Percentiles rank a stretch among this genome's conserved stretches.
Evolutionary conservation across 2,329 filamentous ascomycete genomes (phyloP).

Genomic region (Colletotrichum gigasporum): DNA sequence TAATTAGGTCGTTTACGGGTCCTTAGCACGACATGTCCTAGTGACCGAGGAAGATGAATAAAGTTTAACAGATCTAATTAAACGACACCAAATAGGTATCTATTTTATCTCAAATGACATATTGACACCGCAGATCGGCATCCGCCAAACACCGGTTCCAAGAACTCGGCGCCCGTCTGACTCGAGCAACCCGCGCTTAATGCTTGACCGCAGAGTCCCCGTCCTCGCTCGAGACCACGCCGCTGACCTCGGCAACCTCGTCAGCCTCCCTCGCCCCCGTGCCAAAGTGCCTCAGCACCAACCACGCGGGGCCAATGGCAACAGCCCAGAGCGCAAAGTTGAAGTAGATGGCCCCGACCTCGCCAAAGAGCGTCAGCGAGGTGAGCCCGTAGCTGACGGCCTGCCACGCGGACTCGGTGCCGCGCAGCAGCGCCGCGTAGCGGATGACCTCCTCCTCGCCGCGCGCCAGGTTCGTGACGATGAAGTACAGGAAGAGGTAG

Average conservation of each 20-base stretch:
- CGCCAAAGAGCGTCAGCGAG: constrained; percentile 68
- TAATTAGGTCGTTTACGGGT: too few species aligned
- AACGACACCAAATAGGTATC: background rate
- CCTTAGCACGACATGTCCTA: too few species aligned
- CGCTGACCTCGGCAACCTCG: background rate
- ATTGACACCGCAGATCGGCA: background rate
- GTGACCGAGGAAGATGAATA: too few species aligned
- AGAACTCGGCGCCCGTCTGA: background rate
- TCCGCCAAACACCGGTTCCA: background rate
- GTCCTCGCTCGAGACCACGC: constrained; percentile 29
- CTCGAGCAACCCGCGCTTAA: background rate
- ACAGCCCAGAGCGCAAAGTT: constrained; percentile 76
- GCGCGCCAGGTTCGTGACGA: constrained; percentile 72
- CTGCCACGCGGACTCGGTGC: constrained; percentile 78
- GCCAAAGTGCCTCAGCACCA: constrained; percentile 69
- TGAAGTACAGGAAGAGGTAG: constrained; percentile 78
- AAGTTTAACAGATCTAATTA: background rate
- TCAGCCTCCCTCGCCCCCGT: background rate
- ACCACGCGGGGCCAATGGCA: constrained; percentile 72
- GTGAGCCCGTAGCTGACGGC: constrained; percentile 76
- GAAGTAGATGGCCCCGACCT: constrained; percentile 74
- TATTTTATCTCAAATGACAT: background rate
- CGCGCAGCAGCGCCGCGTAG: constrained; percentile 73
- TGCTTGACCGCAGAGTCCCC: constrained; percentile 27
- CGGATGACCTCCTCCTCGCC: constrained; percentile 72